Evolutionary conservation across 306 rosid species (phyloP).

Genomic region (Carpinus fangiana): DNA sequence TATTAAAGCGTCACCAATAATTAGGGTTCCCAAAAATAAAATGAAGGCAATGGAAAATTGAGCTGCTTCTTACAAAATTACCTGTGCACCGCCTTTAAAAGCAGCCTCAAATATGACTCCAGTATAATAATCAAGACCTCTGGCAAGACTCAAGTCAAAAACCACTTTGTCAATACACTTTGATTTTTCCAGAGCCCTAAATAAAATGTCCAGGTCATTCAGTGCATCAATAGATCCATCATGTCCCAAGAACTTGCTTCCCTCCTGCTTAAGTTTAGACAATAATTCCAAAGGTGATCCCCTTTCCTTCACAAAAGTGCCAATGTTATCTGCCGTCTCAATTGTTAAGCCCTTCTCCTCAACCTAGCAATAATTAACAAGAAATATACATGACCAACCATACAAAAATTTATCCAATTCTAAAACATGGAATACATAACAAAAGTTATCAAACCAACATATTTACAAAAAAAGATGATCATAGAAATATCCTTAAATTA

Average conservation of each 20-base stretch:
- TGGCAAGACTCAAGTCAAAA: conserved; percentile 96
- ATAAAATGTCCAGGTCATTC: conserved; percentile 78
- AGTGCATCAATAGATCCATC: conserved; percentile 62
- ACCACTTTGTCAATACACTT: conserved; percentile 67
- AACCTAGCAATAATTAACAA: conserved; percentile 53
- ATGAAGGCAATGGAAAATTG: background rate
- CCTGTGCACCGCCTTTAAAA: conserved; percentile 86
- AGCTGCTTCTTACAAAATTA: conserved; percentile 26
- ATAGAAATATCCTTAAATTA: background rate
- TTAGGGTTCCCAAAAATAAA: background rate
- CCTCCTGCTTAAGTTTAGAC: conserved; percentile 66
- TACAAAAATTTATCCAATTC: background rate
- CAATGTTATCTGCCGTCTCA: conserved; percentile 83
- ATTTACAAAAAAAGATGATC: background rate
- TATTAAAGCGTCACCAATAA: background rate
- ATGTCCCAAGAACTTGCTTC: conserved; percentile 61
- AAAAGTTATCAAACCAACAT: background rate
- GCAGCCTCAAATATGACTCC: conserved; percentile 95
- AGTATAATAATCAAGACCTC: conserved; percentile 96
- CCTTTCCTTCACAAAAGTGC: conserved; percentile 69
- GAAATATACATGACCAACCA: conserved; percentile 23
- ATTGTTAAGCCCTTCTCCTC: conserved; percentile 81
- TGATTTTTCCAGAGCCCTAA: conserved; percentile 71
- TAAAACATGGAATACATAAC: background rate
- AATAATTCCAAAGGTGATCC: conserved; percentile 78